Evolutionary conservation across 495 filamentous ascomycete species (phyloP), one percentile per base, ranked within the genome.

Genomic region (Aspergillus hancockii): DNA sequence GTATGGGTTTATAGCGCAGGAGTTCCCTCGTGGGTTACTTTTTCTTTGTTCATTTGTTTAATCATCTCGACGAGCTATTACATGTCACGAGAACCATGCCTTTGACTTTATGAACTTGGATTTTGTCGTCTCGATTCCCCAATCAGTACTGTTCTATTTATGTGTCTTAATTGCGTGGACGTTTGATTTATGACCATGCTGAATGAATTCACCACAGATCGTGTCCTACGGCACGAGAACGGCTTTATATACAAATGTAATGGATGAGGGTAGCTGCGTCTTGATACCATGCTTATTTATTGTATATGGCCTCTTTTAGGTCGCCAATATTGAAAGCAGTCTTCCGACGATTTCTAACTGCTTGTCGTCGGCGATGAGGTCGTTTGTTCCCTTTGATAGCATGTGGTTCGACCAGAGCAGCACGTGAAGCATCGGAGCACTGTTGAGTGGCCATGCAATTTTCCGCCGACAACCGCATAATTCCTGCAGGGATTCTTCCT

Each of bases 1-100:
- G 58, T 51, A 59, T 57, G 56, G 59, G 64, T 67, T 67, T 32
- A 50, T 62, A 63, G 58, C 60, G 58, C 54, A 36, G 64, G 64
- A 63, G 62, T 67, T 63, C 36, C 49, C 46, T 52, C 49, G 55
- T 45, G 55, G 25, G 19, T 32, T 38, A 22, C 40, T n/a, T 34
- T 60, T 54, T 57, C 19, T 56, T 54, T 58, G 21, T 59, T 52
- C 16, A 8, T 43, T 52, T 56, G 51, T 54, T 59, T 34, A 50
- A 53, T 59, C 32, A 40, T 22, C 47, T 40, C 47, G 22, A 28
- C 57, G 43, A 40, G 16, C 32, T 52, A 52, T 34, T 55, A 18
- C 22, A 36, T 57, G 22, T 55, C 12, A 57, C 43, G 54, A 57
- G 54, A 49, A 57, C 43, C 32, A 60, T 22, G 34, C 49, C 23